Evolutionary conservation across 2,329 filamentous ascomycete genomes (phyloP).

Genomic region (Exophiala mesophila): DNA sequence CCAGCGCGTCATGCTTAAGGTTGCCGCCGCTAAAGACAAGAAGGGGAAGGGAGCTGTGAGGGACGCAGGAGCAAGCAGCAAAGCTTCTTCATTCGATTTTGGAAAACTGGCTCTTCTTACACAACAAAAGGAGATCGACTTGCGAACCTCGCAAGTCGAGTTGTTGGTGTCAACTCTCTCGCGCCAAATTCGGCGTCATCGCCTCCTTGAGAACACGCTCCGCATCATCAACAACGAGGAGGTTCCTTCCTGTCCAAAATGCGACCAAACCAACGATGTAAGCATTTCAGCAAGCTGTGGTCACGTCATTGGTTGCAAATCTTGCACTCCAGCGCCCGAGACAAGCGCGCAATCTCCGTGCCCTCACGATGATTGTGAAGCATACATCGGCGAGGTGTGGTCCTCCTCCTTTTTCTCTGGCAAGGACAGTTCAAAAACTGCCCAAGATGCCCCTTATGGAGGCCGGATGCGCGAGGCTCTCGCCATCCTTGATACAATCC

Average conservation of each 20-base stretch:
- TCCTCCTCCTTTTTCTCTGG: neutral
- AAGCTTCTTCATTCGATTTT: neutral
- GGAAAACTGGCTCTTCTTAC: neutral
- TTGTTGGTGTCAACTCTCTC: neutral
- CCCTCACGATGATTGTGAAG: constrained; percentile 5
- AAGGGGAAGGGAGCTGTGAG: neutral
- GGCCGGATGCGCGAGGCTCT: constrained; percentile 47
- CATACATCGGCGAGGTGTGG: neutral
- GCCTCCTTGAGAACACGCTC: constrained; percentile 3
- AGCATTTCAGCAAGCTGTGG: constrained; percentile 48
- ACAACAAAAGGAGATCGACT: constrained; percentile 1
- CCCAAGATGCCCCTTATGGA: constrained; percentile 27
- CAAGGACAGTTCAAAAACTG: neutral
- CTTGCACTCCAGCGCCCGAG: neutral
- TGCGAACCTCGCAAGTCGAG: neutral
- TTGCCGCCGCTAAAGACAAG: neutral
- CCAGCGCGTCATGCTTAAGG: neutral
- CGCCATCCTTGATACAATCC: constrained; percentile 39
- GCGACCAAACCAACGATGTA: constrained; percentile 28
- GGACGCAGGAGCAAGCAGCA: neutral
- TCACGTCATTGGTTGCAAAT: constrained; percentile 33
- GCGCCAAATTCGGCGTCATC: neutral
- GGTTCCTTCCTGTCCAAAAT: constrained; percentile 31
- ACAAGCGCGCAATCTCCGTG: neutral
- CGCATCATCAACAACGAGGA: neutral